A percentile compares a stretch with the other conserved stretches of the same genome.
These are phyloP conservation scores for Fulvia fulva DNA, from an alignment of 2,329 filamentous ascomycete species.

Conservation along the genomic window DNA sequence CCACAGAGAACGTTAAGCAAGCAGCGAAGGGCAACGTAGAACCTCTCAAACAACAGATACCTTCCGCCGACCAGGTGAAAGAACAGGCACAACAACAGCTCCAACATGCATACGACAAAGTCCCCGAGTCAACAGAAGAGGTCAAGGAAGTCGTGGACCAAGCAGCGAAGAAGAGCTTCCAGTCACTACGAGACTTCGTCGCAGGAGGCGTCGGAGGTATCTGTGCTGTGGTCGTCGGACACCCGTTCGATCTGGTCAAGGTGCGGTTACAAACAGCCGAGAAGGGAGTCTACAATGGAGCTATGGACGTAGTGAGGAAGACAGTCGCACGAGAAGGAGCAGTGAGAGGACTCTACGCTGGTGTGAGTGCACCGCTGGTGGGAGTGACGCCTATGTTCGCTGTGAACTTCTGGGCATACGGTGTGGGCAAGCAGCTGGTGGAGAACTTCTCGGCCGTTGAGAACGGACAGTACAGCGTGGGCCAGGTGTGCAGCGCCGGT, in stretches of 20 bases:
- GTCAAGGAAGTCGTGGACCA: slow-evolving; percentile 51
- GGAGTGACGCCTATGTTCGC: slow-evolving; percentile 96
- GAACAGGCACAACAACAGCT: slow-evolving; percentile 15
- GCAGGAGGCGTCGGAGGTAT: slow-evolving; percentile 91
- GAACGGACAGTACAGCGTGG: slow-evolving; percentile 72
- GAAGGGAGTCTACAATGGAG: slow-evolving; percentile 82
- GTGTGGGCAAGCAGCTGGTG: slow-evolving; percentile 88
- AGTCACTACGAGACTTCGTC: slow-evolving; percentile 72
- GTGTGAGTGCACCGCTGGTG: slow-evolving; percentile 88
- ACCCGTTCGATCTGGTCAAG: slow-evolving; percentile 97
- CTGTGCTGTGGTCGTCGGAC: slow-evolving; percentile 86
- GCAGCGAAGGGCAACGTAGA: slow-evolving; percentile 19
- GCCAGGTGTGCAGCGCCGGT: slow-evolving; percentile 74
- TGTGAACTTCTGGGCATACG: slow-evolving; percentile 78
- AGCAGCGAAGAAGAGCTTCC: slow-evolving; percentile 52
- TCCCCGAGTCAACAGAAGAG: slow-evolving; percentile 38
- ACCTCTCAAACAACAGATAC: slow-evolving; percentile 18
- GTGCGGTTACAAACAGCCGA: slow-evolving; percentile 95
- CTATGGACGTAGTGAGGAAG: slow-evolving; percentile 86
- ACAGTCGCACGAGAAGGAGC: slow-evolving; percentile 84
- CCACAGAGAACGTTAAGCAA: slow-evolving; percentile 17
- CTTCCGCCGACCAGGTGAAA: slow-evolving; percentile 16
- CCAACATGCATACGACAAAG: slow-evolving; percentile 19
- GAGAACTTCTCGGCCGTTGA: slow-evolving; percentile 61
- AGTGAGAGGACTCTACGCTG: slow-evolving; percentile 80